A percentile compares a stretch with the other conserved stretches of the same genome.
Evolutionary conservation across 805 yeast genomes (phyloP).

Genomic region (Tetrapisispora pingtungensis): DNA sequence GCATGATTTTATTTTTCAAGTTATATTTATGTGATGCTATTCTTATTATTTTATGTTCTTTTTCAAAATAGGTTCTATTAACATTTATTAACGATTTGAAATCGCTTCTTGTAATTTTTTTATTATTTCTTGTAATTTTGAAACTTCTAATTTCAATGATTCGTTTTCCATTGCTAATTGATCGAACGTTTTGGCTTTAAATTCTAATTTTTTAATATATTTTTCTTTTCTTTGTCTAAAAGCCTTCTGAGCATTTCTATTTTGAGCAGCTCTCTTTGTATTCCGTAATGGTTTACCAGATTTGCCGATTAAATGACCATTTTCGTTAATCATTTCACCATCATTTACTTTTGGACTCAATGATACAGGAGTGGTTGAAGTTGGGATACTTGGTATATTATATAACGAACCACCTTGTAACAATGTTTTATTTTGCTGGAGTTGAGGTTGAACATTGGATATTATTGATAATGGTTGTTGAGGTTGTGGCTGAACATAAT

Average conservation of each 20-base stretch:
- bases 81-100: not conserved
- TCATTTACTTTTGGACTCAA: conserved; percentile 2
- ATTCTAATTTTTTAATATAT: conserved; percentile 71
- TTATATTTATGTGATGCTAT: not conserved
- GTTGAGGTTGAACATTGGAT: not conserved
- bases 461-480: not conserved
- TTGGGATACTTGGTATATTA: not conserved
- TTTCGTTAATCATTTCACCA: conserved; percentile 14
- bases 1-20: not conserved
- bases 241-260: conserved; percentile 85
- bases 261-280: conserved; percentile 84
- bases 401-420: not conserved
- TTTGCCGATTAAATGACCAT: conserved; percentile 19
- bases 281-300: conserved; percentile 27
- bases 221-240: conserved; percentile 78
- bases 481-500: not conserved
- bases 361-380: not conserved
- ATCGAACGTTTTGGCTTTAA: conserved; percentile 53
- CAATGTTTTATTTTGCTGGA: not conserved
- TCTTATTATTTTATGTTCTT: too few relatives aligned
- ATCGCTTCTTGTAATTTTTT: conserved; percentile 2
- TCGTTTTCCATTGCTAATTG: conserved; percentile 56
- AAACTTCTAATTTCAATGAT: conserved; percentile 37
- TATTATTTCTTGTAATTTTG: conserved; percentile 3
- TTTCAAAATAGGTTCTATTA: not conserved